Evolutionary conservation across 164 flowering plant species (phyloP).

Genomic region (Protea cynaroides): DNA sequence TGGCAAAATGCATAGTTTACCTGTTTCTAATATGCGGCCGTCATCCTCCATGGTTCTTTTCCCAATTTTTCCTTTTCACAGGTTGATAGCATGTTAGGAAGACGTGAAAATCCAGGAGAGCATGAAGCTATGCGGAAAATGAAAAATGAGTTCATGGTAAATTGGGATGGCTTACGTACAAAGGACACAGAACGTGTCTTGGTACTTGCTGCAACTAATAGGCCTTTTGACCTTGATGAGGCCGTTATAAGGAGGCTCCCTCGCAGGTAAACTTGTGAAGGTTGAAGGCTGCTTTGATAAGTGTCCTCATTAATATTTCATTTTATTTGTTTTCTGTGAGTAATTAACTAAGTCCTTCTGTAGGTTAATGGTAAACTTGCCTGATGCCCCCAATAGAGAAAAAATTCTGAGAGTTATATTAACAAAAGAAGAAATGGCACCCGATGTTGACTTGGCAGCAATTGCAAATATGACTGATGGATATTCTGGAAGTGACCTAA

Average conservation of each 20-base stretch:
- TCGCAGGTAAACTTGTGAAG: constrained; percentile 48
- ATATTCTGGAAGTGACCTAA: constrained; percentile 97
- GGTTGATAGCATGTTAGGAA: constrained; percentile 53
- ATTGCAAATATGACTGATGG: constrained; percentile 87
- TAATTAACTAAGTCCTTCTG: constrained; percentile 11
- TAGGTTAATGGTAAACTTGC: constrained; percentile 95
- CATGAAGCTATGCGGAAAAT: constrained; percentile 42
- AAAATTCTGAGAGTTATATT: constrained; percentile 76
- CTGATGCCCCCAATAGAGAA: constrained; percentile 81
- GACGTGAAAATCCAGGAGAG: constrained; percentile 35
- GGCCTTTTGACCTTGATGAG: constrained; percentile 97
- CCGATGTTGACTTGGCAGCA: constrained; percentile 72
- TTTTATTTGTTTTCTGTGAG: constrained; percentile 2
- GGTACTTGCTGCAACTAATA: constrained; percentile 94
- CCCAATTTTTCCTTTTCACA: constrained; percentile 14
- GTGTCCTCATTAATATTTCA: background rate
- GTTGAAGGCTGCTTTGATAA: constrained; percentile 3
- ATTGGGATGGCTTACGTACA: constrained; percentile 64
- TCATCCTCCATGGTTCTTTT: background rate
- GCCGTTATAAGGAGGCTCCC: constrained; percentile 92
- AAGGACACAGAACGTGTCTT: constrained; percentile 90
- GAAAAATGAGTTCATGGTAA: constrained; percentile 46
- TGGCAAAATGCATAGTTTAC: background rate
- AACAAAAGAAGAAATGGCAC: constrained; percentile 76
- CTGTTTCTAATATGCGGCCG: background rate